Evolutionary conservation across 208 protist species (phyloP).

Genomic region (Trichomonas vaginalis): DNA sequence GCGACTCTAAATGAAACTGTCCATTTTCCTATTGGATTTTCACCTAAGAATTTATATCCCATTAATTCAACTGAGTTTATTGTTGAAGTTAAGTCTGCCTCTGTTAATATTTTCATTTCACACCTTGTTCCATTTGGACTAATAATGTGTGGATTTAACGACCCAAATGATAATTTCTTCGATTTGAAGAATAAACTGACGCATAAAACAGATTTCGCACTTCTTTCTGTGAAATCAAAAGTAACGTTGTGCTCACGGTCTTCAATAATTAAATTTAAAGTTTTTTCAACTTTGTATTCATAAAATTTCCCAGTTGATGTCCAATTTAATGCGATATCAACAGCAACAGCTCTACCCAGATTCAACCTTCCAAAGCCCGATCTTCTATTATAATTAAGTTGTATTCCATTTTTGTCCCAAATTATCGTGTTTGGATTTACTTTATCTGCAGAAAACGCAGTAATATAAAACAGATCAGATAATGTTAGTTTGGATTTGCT

Average conservation of each 20-base stretch:
- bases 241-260: neutral
- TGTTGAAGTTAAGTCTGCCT: neutral
- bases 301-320: neutral
- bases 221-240: neutral
- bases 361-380: neutral
- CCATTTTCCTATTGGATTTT: neutral
- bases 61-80: neutral
- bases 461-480: neutral
- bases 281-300: neutral
- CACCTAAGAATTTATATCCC: neutral
- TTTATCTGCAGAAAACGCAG: neutral
- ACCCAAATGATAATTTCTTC: neutral
- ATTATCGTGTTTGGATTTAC: neutral
- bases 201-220: neutral
- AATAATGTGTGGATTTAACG: neutral
- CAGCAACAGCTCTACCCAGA: neutral
- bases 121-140: neutral
- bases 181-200: neutral
- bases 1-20: neutral
- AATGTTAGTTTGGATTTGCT: neutral
- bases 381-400: neutral
- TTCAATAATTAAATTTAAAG: neutral
- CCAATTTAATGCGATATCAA: neutral
- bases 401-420: neutral
- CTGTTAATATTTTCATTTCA: slow-evolving; percentile 4